Conservation (phyloP, 192 early-diverging fungal species). For the Podila epigama region DNA sequence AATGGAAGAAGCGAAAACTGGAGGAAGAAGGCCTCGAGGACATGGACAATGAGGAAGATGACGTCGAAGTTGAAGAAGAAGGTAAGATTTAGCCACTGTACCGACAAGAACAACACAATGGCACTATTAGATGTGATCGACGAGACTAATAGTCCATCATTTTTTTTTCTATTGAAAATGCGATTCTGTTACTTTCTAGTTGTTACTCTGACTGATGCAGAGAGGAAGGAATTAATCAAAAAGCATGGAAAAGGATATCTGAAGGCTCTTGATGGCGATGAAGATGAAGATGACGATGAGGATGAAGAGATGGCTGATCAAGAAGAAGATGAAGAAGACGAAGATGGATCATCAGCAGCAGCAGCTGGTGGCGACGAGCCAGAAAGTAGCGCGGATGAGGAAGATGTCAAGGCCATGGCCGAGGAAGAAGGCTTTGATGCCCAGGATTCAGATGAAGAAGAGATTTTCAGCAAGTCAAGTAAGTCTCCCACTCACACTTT, state of each 20-base stretch:
- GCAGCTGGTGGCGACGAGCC: constrained; percentile 43
- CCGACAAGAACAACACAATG: too few relatives aligned
- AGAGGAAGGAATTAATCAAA: constrained; percentile 44
- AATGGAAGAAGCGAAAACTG: constrained; percentile 55
- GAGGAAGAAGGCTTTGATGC: constrained; percentile 49
- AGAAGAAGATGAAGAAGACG: constrained; percentile 33
- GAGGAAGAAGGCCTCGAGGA: constrained; percentile 61
- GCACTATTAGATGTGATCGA: too few relatives aligned
- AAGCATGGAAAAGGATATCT: constrained; percentile 45
- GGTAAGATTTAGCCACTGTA: background rate
- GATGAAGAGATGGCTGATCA: constrained; percentile 28
- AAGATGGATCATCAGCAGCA: constrained; percentile 13
- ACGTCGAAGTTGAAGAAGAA: constrained; percentile 39
- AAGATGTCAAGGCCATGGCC: constrained; percentile 47
- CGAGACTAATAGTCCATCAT: too few relatives aligned
- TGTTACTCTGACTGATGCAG: constrained; percentile 33
- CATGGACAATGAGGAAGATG: constrained; percentile 42
- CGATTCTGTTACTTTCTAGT: too few relatives aligned
- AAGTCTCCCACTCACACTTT: too few relatives aligned
- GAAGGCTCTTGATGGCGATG: constrained; percentile 32
- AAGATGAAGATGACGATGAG: constrained; percentile 14
- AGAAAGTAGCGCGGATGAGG: constrained; percentile 50
- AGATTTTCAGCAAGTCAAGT: constrained; percentile 48
- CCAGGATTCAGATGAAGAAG: constrained; percentile 12
- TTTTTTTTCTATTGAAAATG: too few relatives aligned